These are phyloP conservation scores for Trichosporon sp. DNA, from an alignment of 1,284 basidiomycete genomes.

Conservation along the genomic window DNA sequence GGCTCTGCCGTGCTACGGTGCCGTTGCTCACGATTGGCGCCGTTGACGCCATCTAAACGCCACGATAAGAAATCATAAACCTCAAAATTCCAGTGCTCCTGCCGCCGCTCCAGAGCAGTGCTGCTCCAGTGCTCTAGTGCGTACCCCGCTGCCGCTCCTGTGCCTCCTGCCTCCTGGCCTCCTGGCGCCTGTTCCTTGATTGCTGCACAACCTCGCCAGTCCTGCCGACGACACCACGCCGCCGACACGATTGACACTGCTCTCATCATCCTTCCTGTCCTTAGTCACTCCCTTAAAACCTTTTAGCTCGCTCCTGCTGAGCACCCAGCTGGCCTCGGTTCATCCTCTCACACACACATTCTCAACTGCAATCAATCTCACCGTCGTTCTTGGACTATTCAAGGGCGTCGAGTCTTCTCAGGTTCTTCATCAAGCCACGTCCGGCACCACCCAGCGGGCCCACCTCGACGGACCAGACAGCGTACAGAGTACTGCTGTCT, in stretches of 20 bases:
- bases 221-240: background rate
- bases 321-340: background rate
- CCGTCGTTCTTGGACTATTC: background rate
- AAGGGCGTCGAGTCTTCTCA: background rate
- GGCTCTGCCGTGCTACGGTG: background rate
- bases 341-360: background rate
- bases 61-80: conserved; percentile 1
- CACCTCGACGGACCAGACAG: background rate
- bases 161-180: too few species aligned
- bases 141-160: background rate
- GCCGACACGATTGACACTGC: background rate
- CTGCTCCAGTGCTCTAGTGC: too few species aligned
- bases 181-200: background rate
- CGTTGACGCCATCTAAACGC: conserved; percentile 7
- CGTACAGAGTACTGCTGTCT: background rate
- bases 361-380: background rate
- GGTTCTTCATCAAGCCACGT: background rate
- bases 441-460: background rate
- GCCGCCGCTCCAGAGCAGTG: background rate
- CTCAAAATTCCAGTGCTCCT: background rate
- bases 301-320: background rate
- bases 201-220: background rate
- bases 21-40: background rate
- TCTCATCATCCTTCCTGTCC: background rate
- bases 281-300: background rate